A percentile compares a stretch with the other conserved stretches of the same genome.
phyloP scores from a whole-genome alignment of 2,329 filamentous ascomycete species.

The Didymosphaeria variabile region DNA sequence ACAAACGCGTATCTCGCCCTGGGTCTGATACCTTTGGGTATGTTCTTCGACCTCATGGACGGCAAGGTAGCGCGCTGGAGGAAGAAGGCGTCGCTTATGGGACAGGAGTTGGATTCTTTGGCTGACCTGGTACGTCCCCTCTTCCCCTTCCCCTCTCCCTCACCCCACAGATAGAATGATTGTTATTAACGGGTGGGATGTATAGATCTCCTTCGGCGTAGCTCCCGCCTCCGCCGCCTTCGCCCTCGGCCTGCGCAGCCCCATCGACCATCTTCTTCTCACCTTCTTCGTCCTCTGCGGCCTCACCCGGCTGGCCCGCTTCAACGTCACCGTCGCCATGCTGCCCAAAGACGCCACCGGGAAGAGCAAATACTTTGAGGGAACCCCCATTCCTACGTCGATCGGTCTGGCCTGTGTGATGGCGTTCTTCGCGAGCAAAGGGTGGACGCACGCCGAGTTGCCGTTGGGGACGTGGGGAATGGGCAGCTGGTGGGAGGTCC shows the following conservation, averaged over 20 bases:
- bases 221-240: constrained; percentile 89
- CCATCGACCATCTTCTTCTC: constrained; percentile 81
- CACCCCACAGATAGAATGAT: not conserved
- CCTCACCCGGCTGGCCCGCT: constrained; percentile 89
- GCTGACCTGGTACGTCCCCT: constrained; percentile 83
- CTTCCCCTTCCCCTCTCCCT: not conserved
- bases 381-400: constrained; percentile 93
- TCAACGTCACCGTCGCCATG: constrained; percentile 92
- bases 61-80: constrained; percentile 96
- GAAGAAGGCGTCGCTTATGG: constrained; percentile 97
- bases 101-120: constrained; percentile 94
- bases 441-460: constrained; percentile 81
- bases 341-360: constrained; percentile 91
- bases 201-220: constrained; percentile 92
- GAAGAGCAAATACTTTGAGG: constrained; percentile 96
- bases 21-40: constrained; percentile 80
- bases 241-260: constrained; percentile 84
- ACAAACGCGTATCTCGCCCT: constrained; percentile 83
- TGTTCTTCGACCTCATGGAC: constrained; percentile 99
- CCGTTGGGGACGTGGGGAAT: constrained; percentile 75
- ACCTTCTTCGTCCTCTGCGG: constrained; percentile 94
- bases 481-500: constrained; percentile 79
- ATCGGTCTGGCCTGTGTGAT: constrained; percentile 82
- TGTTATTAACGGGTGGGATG: not conserved
- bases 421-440: constrained; percentile 86